phyloP scores from a whole-genome alignment of 768 basidiomycete species.

The Boletus subcaerulescens region DNA sequence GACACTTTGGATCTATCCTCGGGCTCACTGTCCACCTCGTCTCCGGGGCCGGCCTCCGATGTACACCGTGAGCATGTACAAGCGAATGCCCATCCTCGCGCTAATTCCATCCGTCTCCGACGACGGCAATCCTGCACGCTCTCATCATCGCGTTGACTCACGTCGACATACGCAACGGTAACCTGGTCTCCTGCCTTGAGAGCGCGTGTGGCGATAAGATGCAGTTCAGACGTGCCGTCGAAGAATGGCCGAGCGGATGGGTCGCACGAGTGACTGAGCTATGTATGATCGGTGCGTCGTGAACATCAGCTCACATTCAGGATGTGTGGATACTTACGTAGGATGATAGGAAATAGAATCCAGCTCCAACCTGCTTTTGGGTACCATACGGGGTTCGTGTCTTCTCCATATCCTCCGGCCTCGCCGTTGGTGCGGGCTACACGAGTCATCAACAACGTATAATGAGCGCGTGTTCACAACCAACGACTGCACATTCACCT shows the following conservation, averaged over 20 bases:
- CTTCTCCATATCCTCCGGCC: constrained; percentile 69
- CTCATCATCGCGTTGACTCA: constrained; percentile 54
- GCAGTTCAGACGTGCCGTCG: constrained; percentile 65
- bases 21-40: constrained; percentile 32
- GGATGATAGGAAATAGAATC: constrained; percentile 72
- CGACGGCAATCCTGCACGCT: constrained; percentile 52
- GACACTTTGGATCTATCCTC: constrained; percentile 54
- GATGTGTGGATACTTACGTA: constrained; percentile 44
- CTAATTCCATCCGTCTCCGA: constrained; percentile 69
- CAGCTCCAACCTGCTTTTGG: constrained; percentile 69
- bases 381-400: constrained; percentile 79
- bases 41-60: constrained; percentile 43
- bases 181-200: constrained; percentile 76
- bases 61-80: constrained; percentile 68
- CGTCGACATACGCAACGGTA: constrained; percentile 74
- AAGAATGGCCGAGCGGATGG: constrained; percentile 69
- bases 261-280: constrained; percentile 71
- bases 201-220: constrained; percentile 61
- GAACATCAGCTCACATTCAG: not conserved
- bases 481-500: constrained; percentile 40
- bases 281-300: not conserved
- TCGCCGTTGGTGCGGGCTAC: constrained; percentile 50
- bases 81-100: constrained; percentile 78
- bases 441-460: not conserved
- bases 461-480: not conserved